phyloP scores from a whole-genome alignment of 2,329 filamentous ascomycete genomes.

The Verticillium tricorpus region DNA sequence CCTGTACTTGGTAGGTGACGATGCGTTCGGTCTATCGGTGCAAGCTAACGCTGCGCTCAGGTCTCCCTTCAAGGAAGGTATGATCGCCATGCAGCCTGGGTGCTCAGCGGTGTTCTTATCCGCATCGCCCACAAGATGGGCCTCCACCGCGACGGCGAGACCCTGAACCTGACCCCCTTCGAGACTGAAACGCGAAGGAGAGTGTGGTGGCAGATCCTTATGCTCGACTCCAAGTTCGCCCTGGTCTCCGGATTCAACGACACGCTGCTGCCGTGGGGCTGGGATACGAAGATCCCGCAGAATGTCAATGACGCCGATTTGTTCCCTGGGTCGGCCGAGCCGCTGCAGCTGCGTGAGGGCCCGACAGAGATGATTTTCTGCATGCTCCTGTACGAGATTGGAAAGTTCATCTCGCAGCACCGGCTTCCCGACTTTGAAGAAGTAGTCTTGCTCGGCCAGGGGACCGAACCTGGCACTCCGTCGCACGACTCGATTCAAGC shows the following conservation, averaged over 20 bases:
- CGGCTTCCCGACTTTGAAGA: slow-evolving; percentile 36
- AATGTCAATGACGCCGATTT: slow-evolving; percentile 59
- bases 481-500: slow-evolving; percentile 38
- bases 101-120: slow-evolving; percentile 55
- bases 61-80: slow-evolving; percentile 53
- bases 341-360: slow-evolving; percentile 46
- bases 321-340: slow-evolving; percentile 46
- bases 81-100: slow-evolving; percentile 55
- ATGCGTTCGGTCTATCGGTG: background rate
- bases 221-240: slow-evolving; percentile 53
- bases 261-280: slow-evolving; percentile 44
- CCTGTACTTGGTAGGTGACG: slow-evolving; percentile 45
- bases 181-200: slow-evolving; percentile 65
- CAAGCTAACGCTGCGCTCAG: slow-evolving; percentile 26
- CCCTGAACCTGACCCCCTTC: slow-evolving; percentile 53
- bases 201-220: slow-evolving; percentile 62
- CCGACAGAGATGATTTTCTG: slow-evolving; percentile 59
- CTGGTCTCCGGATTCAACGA: slow-evolving; percentile 53
- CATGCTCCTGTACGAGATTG: slow-evolving; percentile 45
- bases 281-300: slow-evolving; percentile 51
- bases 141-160: slow-evolving; percentile 57
- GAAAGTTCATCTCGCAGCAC: slow-evolving; percentile 40
- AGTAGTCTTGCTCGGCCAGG: slow-evolving; percentile 29
- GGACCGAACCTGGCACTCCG: slow-evolving; percentile 32
- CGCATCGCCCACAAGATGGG: slow-evolving; percentile 66